Evolutionary conservation across 2,329 filamentous ascomycete species (phyloP).

Genomic region (Colletotrichum viniferum): DNA sequence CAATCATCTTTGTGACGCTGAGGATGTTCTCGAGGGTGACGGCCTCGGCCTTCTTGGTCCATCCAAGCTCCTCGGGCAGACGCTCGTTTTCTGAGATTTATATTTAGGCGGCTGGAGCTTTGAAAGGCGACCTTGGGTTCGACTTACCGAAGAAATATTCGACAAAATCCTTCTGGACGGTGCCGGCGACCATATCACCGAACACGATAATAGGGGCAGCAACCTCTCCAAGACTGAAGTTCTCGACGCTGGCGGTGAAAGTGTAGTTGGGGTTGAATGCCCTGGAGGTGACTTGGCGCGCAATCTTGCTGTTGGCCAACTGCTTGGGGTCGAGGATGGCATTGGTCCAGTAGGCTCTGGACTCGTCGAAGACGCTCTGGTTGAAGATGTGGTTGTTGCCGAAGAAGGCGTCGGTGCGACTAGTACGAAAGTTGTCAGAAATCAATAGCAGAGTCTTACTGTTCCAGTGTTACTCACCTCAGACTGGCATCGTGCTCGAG

Average conservation of each 20-base stretch:
- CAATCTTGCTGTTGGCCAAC: constrained; percentile 50
- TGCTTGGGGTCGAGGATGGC: constrained; percentile 42
- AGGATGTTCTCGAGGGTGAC: constrained; percentile 2
- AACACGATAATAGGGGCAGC: constrained; percentile 54
- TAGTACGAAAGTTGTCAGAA: constrained; percentile 18
- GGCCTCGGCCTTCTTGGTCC: not conserved
- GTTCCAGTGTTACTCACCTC: constrained; percentile 29
- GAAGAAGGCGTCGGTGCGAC: constrained; percentile 52
- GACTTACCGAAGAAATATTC: constrained; percentile 51
- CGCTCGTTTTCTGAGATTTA: constrained; percentile 6
- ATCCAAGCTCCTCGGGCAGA: constrained; percentile 12
- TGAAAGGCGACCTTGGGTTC: not conserved
- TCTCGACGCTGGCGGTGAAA: constrained; percentile 44
- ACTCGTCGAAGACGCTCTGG: constrained; percentile 51
- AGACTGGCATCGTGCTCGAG: constrained; percentile 55
- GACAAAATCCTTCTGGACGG: constrained; percentile 42
- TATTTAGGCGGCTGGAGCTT: not conserved
- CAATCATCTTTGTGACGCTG: constrained; percentile 3
- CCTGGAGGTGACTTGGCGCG: constrained; percentile 46
- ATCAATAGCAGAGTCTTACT: not conserved
- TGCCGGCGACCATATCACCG: constrained; percentile 44
- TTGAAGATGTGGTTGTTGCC: constrained; percentile 59
- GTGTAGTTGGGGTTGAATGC: constrained; percentile 53
- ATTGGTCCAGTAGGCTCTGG: constrained; percentile 48
- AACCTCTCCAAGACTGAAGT: constrained; percentile 55